Percentiles rank a stretch among this genome's conserved stretches.
These are phyloP conservation scores for Heritiera littoralis DNA, from an alignment of 345 rosid species.

Conservation along the genomic window DNA sequence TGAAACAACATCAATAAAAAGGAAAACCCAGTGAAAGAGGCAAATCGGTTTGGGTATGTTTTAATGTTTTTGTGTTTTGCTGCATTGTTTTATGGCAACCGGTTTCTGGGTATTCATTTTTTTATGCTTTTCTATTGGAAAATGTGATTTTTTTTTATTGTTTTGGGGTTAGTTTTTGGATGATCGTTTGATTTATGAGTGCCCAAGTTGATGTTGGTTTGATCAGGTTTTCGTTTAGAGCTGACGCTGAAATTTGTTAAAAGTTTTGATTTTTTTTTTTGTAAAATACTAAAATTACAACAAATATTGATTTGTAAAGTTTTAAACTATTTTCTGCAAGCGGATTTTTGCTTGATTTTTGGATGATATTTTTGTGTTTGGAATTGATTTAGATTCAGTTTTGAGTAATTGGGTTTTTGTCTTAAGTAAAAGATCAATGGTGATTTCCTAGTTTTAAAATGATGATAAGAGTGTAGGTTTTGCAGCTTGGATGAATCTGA, in stretches of 20 bases:
- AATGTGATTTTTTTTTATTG: neutral
- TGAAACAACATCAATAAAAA: neutral
- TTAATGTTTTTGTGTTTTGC: constrained; percentile 14
- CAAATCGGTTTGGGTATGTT: constrained; percentile 19
- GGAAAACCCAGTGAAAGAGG: constrained; percentile 7
- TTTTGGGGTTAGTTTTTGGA: constrained; percentile 1
- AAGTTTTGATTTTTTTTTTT: neutral
- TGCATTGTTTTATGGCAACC: constrained; percentile 33
- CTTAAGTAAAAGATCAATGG: neutral
- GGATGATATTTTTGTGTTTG: neutral
- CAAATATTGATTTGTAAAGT: neutral
- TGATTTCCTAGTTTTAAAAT: neutral
- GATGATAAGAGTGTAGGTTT: neutral
- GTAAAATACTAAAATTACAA: neutral
- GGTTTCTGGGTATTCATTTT: constrained; percentile 20
- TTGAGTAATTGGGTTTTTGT: neutral
- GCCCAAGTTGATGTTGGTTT: constrained; percentile 16
- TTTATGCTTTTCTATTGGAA: neutral
- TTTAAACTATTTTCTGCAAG: neutral
- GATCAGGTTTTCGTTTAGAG: neutral
- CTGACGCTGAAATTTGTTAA: constrained; percentile 4
- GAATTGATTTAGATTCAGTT: constrained; percentile 11
- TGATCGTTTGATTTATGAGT: constrained; percentile 21
- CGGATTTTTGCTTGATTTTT: neutral
- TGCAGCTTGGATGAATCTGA: constrained; percentile 6